Evolutionary conservation across 306 rosid genomes (phyloP).

Genomic region (Pterocarpus santalinus): DNA sequence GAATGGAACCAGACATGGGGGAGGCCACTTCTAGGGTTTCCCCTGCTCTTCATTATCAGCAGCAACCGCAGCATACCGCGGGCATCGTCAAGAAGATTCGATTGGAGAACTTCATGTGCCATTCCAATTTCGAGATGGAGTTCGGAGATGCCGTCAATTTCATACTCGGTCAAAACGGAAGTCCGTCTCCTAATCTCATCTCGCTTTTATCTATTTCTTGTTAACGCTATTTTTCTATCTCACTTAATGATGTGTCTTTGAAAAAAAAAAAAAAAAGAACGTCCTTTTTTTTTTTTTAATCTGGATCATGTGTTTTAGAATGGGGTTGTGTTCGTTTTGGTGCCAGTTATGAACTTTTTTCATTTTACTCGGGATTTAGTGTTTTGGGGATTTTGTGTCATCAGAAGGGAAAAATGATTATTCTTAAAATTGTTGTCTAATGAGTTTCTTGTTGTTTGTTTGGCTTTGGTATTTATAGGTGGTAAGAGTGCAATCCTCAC

Average conservation of each 20-base stretch:
- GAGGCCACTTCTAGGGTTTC: constrained; percentile 51
- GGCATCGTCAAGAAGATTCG: constrained; percentile 75
- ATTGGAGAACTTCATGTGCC: constrained; percentile 96
- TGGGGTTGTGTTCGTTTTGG: constrained; percentile 15
- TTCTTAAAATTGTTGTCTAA: constrained; percentile 19
- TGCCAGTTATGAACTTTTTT: background rate
- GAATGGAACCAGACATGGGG: constrained; percentile 44
- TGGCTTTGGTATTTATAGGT: constrained; percentile 60
- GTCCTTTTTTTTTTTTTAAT: background rate
- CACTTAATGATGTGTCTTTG: background rate
- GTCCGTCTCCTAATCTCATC: constrained; percentile 47
- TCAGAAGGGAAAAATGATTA: background rate
- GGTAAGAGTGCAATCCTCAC: constrained; percentile 95
- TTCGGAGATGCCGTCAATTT: constrained; percentile 78
- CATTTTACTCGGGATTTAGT: background rate
- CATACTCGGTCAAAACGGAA: constrained; percentile 95
- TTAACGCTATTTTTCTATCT: background rate
- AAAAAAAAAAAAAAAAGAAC: too few relatives aligned
- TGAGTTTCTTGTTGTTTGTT: constrained; percentile 17
- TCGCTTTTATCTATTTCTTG: background rate
- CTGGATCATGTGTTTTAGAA: background rate
- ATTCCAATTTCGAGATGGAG: constrained; percentile 72
- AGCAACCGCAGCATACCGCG: constrained; percentile 48
- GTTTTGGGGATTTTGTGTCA: background rate
- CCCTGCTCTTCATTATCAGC: constrained; percentile 13